These are phyloP conservation scores for Salvia sclarea DNA, from an alignment of 305 asterid species.

Conservation along the genomic window DNA sequence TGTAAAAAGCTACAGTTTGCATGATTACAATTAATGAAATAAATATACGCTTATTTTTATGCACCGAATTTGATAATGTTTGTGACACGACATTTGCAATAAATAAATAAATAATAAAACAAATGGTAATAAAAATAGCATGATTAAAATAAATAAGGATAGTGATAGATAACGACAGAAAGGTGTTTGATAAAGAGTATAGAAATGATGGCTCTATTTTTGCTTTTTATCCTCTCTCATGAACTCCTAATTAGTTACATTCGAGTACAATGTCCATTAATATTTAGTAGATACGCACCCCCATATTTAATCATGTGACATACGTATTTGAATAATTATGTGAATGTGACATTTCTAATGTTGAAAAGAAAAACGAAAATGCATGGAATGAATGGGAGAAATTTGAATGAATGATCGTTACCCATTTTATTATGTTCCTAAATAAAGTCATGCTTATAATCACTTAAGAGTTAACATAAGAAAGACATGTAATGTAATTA, in stretches of 20 bases:
- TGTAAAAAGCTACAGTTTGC: not conserved
- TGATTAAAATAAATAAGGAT: conserved; percentile 35
- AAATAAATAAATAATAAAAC: too few relatives aligned
- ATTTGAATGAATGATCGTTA: too few relatives aligned
- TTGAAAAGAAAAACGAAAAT: too few relatives aligned
- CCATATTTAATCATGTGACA: not conserved
- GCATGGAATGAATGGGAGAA: too few relatives aligned
- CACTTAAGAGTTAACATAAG: too few relatives aligned
- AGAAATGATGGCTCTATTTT: conserved; percentile 34
- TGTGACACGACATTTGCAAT: conserved; percentile 31
- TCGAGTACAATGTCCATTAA: not conserved
- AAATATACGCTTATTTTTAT: conserved; percentile 17
- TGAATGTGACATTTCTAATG: not conserved
- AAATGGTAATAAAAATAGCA: not conserved
- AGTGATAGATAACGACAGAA: conserved; percentile 50
- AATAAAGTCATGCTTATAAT: too few relatives aligned
- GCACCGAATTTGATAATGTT: conserved; percentile 41
- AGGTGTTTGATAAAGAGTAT: conserved; percentile 32
- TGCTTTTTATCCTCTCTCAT: conserved; percentile 15
- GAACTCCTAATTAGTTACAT: not conserved
- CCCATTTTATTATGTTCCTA: too few relatives aligned
- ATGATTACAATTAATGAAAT: conserved; percentile 9
- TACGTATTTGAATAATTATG: not conserved
- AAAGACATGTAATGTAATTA: too few relatives aligned
- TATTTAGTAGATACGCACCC: not conserved